Percentiles rank a stretch among this genome's conserved stretches.
These are phyloP conservation scores for Backusella tuberculispora DNA, from an alignment of 192 early-diverging fungal species.

Conservation along the genomic window DNA sequence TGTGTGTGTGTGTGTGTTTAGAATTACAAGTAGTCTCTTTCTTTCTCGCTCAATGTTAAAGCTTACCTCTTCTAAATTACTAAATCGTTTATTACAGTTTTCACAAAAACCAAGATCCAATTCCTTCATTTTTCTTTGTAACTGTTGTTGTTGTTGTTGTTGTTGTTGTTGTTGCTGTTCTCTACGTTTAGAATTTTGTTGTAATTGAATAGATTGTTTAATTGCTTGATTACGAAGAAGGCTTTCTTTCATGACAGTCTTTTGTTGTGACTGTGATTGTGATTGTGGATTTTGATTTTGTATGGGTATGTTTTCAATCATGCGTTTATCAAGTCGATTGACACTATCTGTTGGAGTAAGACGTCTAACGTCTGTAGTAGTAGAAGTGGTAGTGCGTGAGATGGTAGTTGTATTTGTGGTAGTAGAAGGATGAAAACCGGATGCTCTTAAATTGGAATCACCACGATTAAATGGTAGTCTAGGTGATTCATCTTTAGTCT, in stretches of 20 bases:
- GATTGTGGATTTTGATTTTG: not conserved
- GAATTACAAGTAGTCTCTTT: not conserved
- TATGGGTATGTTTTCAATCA: constrained; percentile 18
- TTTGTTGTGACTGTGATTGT: not conserved
- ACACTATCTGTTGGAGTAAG: constrained; percentile 20
- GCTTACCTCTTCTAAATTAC: constrained; percentile 22
- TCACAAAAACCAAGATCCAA: constrained; percentile 19
- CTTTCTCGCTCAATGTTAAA: not conserved
- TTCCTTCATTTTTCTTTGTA: not conserved
- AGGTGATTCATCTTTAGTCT: not conserved
- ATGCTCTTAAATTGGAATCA: not conserved
- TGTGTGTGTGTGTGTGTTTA: no score
- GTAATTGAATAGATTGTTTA: constrained; percentile 5
- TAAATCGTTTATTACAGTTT: constrained; percentile 22
- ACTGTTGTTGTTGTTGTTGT: not conserved
- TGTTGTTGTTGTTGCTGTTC: not conserved
- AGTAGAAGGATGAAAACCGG: constrained; percentile 6
- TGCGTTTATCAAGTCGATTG: constrained; percentile 9
- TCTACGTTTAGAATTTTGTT: not conserved
- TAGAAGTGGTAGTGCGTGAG: not conserved
- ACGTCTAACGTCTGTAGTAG: not conserved
- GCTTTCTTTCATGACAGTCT: no score
- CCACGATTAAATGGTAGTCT: not conserved
- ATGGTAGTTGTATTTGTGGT: not conserved
- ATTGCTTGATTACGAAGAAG: not conserved